Evolutionary conservation across 164 flowering plant species (phyloP).

Genomic region (Warburgia ugandensis): DNA sequence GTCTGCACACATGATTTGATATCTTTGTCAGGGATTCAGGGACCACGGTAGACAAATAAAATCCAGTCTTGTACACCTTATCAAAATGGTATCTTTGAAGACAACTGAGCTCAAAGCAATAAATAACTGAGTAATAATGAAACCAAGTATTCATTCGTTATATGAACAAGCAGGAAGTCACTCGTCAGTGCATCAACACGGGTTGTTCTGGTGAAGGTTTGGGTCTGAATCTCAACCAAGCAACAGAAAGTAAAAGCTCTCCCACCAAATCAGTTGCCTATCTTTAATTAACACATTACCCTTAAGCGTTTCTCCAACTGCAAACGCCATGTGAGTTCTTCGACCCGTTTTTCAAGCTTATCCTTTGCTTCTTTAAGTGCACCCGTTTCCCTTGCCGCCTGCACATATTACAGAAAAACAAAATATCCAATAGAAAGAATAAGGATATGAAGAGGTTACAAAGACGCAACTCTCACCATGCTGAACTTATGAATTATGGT

Average conservation of each 20-base stretch:
- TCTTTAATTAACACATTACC: constrained; percentile 35
- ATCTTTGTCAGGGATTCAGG: too few relatives aligned
- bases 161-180: neutral
- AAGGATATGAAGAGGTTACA: neutral
- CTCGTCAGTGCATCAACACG: neutral
- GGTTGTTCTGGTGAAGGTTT: neutral
- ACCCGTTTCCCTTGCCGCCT: constrained; percentile 95
- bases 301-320: constrained; percentile 80
- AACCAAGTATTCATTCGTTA: neutral
- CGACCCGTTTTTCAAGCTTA: constrained; percentile 79
- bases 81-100: too few relatives aligned
- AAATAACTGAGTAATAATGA: neutral
- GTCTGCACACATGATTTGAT: constrained; percentile 26
- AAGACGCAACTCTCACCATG: neutral
- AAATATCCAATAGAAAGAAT: neutral
- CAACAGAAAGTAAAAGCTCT: too few relatives aligned
- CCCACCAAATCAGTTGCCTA: neutral
- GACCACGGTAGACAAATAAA: too few relatives aligned
- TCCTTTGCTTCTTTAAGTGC: constrained; percentile 95
- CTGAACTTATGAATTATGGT: too few relatives aligned
- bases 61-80: too few relatives aligned
- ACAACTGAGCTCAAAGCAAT: neutral
- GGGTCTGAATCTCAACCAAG: constrained; percentile 2
- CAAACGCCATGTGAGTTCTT: constrained; percentile 91
- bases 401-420: constrained; percentile 7